A percentile compares a stretch with the other conserved stretches of the same genome.
Conservation (phyloP, 257 asterid species). For the Przewalskia tangutica region DNA sequence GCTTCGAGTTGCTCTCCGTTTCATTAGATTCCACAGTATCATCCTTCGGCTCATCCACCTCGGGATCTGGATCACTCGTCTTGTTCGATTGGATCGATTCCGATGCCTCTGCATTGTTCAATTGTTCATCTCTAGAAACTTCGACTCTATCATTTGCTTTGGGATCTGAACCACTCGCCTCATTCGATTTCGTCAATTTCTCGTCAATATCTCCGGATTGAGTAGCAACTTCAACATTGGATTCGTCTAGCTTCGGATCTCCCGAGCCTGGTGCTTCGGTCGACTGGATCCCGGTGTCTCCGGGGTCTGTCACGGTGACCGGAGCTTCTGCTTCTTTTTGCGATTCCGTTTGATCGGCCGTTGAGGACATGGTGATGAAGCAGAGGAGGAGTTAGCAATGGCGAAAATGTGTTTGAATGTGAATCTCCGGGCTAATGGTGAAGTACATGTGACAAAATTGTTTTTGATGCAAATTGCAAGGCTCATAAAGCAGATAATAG, state of each 20-base stretch:
- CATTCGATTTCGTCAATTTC: slow-evolving; percentile 19
- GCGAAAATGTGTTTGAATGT: background rate
- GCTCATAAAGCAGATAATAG: background rate
- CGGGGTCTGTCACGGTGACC: slow-evolving; percentile 42
- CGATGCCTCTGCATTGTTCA: slow-evolving; percentile 26
- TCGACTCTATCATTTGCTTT: background rate
- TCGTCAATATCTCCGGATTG: slow-evolving; percentile 25
- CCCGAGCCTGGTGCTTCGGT: slow-evolving; percentile 22
- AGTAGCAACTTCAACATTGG: background rate
- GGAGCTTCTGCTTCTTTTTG: slow-evolving; percentile 29
- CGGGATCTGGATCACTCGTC: background rate
- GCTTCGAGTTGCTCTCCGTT: slow-evolving; percentile 28
- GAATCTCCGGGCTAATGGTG: background rate
- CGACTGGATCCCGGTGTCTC: slow-evolving; percentile 14
- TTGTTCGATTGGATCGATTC: slow-evolving; percentile 17
- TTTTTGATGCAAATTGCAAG: background rate
- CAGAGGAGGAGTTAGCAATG: background rate
- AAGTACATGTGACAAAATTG: background rate
- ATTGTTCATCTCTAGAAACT: slow-evolving; percentile 17
- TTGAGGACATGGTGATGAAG: slow-evolving; percentile 34
- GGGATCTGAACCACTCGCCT: slow-evolving; percentile 4
- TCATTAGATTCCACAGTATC: slow-evolving; percentile 14
- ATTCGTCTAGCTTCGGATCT: slow-evolving; percentile 1
- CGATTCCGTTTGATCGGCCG: slow-evolving; percentile 32
- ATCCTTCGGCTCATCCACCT: slow-evolving; percentile 12